A percentile compares a stretch with the other conserved stretches of the same genome.
Conservation (phyloP, 768 basidiomycete species). For the Fistulinella prunicolor region DNA sequence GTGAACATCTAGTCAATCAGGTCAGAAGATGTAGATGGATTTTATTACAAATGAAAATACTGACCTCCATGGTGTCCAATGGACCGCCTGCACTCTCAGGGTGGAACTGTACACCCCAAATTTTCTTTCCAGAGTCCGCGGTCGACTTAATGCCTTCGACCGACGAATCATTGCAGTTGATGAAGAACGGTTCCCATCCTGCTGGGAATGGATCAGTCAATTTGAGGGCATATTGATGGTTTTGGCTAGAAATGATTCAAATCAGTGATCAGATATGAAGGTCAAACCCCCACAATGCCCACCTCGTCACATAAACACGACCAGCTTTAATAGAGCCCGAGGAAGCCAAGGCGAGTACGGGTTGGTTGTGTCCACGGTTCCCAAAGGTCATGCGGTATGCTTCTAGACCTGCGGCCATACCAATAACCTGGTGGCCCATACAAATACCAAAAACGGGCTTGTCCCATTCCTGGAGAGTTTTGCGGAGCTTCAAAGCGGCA, state of each 20-base stretch:
- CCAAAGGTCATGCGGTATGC: slow-evolving; percentile 99
- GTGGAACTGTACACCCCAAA: slow-evolving; percentile 99
- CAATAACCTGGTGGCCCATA: slow-evolving; percentile 98
- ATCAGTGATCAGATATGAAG: slow-evolving; percentile 1
- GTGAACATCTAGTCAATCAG: slow-evolving; percentile 74
- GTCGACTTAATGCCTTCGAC: slow-evolving; percentile 99
- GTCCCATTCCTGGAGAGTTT: slow-evolving; percentile 84
- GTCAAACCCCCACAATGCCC: slow-evolving; percentile 12
- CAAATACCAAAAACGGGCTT: slow-evolving; percentile 97
- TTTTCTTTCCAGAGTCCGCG: slow-evolving; percentile 76
- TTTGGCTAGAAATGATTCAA: slow-evolving; percentile 56
- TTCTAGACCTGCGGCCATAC: slow-evolving; percentile 94
- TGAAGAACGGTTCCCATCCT: slow-evolving; percentile 99
- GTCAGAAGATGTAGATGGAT: slow-evolving; percentile 1
- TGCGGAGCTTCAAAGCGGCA: slow-evolving; percentile 74
- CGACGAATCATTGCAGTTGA: slow-evolving; percentile 98
- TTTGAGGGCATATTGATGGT: slow-evolving; percentile 97
- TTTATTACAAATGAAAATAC: slow-evolving; percentile 15
- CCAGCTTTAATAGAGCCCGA: slow-evolving; percentile 93
- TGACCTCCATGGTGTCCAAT: slow-evolving; percentile 93
- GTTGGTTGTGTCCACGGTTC: slow-evolving; percentile 99
- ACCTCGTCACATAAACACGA: slow-evolving; percentile 95
- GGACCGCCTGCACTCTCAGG: slow-evolving; percentile 99
- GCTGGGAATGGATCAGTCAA: slow-evolving; percentile 92
- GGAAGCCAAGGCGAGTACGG: slow-evolving; percentile 92